Base-by-base conservation (phyloP, 2,329 filamentous ascomycete species). In the Aspergillus japonicus region DNA sequence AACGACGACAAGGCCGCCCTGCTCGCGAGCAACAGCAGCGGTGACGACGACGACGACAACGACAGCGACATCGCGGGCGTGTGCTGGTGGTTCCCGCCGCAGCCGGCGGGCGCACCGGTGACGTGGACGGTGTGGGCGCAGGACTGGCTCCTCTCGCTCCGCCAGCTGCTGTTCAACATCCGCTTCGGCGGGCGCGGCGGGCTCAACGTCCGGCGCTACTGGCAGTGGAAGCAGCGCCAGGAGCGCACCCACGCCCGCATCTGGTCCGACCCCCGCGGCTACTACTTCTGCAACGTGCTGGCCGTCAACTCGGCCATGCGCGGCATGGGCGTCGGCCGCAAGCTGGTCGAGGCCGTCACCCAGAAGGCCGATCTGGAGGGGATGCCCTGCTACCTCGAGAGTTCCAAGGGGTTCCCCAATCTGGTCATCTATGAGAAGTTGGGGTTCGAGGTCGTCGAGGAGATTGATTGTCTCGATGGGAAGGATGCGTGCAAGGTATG, bases 231-330 rank as follows among this genome's bases (percentile, higher is more conserved):
- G 69, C 79, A 80, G 4, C 80, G 83, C 5, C 89, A 92, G 71
- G 80, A 82, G 0, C 77, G 83, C 44, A 86, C 84, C 0, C 88
- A 91, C 57, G 76, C 77, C 0, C 75, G 83, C 26, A 74, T 90
- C 3, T 91, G 88, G 89, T 84, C 78, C 0, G 86, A 89, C 58
- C 80, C 82, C 0, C 78, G 81, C 5, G 89, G 89, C 0, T 91
- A 91, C 68, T 91, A 90, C 68, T 91, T 91, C 65, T 87, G 89
- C 64, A 92, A 91, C 68, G 89, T 91, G 62, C 85, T 91, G 67
- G 87, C 88, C 0, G 88, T 91, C 1, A 72, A 85, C 16, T 87
- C 88, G 0, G 82, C 85, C 52, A 82, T 81, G 33, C 88, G 91
- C 70, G 87, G 87, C 0, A 84, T 81, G 66, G 89, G 89, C 0